Conservation (phyloP, 2,329 filamentous ascomycete genomes). For the Fonsecaea erecta region DNA sequence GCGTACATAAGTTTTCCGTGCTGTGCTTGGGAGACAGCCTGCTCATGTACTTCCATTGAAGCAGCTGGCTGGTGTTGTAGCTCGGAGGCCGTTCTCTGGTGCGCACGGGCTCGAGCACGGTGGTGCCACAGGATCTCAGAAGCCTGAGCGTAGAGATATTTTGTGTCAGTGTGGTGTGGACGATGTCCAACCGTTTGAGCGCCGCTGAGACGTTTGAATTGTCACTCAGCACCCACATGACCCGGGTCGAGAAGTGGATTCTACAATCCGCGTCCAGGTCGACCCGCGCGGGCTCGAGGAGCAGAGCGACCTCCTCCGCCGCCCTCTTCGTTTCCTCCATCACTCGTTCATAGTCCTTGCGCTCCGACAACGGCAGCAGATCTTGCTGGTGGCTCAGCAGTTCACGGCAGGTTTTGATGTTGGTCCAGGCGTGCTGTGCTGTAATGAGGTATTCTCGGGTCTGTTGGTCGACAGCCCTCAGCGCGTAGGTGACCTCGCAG, state of each 20-base stretch:
- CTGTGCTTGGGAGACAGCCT: neutral
- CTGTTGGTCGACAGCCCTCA: conserved; percentile 9
- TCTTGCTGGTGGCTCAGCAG: conserved; percentile 1
- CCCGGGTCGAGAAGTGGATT: conserved; percentile 2
- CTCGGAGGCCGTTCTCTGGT: neutral
- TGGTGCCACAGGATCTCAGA: neutral
- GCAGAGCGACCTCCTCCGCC: conserved; percentile 15
- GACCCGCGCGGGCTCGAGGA: conserved; percentile 15
- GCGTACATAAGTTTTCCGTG: neutral
- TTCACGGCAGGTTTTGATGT: conserved; percentile 12
- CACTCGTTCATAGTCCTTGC: conserved; percentile 9
- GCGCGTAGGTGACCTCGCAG: conserved; percentile 10
- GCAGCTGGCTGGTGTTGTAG: conserved; percentile 1
- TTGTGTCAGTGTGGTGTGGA: conserved; percentile 6
- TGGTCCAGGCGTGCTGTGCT: conserved; percentile 10
- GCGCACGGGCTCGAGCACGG: neutral
- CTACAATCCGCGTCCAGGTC: conserved; percentile 3
- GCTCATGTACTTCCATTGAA: conserved; percentile 8
- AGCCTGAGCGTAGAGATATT: conserved; percentile 12
- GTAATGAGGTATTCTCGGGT: conserved; percentile 12
- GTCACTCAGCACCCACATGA: conserved; percentile 13
- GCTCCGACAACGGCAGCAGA: conserved; percentile 4
- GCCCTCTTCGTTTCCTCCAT: conserved; percentile 13
- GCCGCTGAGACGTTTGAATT: conserved; percentile 9
- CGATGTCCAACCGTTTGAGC: conserved; percentile 1